phyloP scores from a whole-genome alignment of 2,329 filamentous ascomycete species.

The Colletotrichum chrysophilum region DNA sequence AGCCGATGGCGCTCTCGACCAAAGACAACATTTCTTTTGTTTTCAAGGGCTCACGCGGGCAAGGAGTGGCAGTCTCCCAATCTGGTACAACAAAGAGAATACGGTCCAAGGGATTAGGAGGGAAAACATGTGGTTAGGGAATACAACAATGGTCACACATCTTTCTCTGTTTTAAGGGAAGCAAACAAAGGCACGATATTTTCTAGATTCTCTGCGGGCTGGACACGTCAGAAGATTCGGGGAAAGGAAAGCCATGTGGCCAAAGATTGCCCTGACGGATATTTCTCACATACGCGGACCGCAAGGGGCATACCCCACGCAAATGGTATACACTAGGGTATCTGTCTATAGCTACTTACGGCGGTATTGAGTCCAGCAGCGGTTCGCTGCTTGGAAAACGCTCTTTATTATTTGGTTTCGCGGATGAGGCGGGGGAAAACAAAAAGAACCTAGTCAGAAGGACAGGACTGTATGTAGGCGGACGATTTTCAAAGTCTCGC shows the following conservation, averaged over 20 bases:
- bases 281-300: conserved; percentile 15
- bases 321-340: conserved; percentile 18
- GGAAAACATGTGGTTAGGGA: not conserved
- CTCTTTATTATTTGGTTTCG: not conserved
- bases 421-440: conserved; percentile 3
- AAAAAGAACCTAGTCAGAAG: not conserved
- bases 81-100: conserved; percentile 7
- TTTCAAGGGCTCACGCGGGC: conserved; percentile 15
- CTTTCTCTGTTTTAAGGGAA: conserved; percentile 5
- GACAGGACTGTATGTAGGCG: conserved; percentile 5
- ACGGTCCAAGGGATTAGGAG: conserved; percentile 13
- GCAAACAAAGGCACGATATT: conserved; percentile 3
- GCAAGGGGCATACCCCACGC: not conserved
- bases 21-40: conserved; percentile 21
- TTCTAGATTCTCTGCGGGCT: conserved; percentile 22
- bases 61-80: conserved; percentile 18
- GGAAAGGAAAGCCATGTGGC: conserved; percentile 11
- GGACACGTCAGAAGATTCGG: conserved; percentile 21
- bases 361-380: conserved; percentile 4
- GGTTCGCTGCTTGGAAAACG: not conserved
- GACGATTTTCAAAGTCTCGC: not conserved
- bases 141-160: not conserved
- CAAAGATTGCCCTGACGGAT: conserved; percentile 5
- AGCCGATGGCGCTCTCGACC: not conserved
- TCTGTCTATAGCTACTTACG: conserved; percentile 5